phyloP scores from a whole-genome alignment of 116 monocot genomes.

The Papilionanthe hybrid region DNA sequence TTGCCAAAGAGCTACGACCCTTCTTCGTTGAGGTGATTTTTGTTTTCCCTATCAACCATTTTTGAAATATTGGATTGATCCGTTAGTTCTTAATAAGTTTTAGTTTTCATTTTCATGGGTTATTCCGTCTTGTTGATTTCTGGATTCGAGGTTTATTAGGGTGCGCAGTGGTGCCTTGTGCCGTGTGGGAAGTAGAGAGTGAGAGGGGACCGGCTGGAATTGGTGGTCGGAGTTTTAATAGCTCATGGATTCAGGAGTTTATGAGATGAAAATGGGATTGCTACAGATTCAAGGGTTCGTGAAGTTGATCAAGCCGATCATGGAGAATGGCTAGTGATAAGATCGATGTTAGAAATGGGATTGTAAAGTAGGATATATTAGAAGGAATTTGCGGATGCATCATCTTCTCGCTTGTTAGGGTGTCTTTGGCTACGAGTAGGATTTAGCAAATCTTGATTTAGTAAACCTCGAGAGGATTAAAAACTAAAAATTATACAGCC shows the following conservation, averaged over 20 bases:
- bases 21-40: conserved; percentile 16
- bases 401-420: too few relatives aligned
- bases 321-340: background rate
- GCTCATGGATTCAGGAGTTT: background rate
- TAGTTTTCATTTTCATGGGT: background rate
- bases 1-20: conserved; percentile 18
- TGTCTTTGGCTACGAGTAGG: too few relatives aligned
- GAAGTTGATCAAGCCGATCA: background rate
- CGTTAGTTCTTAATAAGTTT: background rate
- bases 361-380: background rate
- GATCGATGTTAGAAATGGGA: background rate
- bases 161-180: background rate
- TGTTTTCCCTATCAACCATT: background rate
- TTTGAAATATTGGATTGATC: background rate
- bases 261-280: background rate
- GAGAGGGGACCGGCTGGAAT: background rate
- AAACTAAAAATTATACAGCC: too few relatives aligned
- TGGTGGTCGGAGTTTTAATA: background rate
- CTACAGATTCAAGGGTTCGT: background rate
- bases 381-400: background rate
- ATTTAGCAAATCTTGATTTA: too few relatives aligned
- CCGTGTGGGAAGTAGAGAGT: background rate
- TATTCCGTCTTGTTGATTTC: background rate
- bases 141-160: background rate
- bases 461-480: too few relatives aligned